Evolutionary conservation across 1,284 basidiomycete species (phyloP), one percentile per base, ranked within the genome.

Genomic region (Microbotryomycetes sp.): DNA sequence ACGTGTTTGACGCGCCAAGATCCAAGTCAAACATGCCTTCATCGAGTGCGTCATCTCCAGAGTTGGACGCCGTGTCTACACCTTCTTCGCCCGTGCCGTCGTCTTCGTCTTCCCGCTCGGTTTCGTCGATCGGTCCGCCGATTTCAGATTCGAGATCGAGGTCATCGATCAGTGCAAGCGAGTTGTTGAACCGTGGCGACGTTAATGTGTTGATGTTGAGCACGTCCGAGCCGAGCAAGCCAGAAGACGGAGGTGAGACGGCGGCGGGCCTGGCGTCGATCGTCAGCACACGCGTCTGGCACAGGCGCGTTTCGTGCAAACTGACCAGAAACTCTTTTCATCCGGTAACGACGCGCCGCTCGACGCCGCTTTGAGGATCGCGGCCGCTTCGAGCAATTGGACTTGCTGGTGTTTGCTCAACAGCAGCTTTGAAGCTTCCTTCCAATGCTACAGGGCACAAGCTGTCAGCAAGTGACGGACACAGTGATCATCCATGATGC

Each of bases 391-490:
- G 54, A 98, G 85, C 59, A 97, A 79, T 74, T 97, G 94, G 1
- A 98, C 94, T 73, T 97, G 94, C 74, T 97, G 93, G 75, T 98
- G 94, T 79, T 97, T 98, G 77, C 86, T 89, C 70, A 97, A 81
- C 59, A 93, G 84, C 72, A 94, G 87, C 76, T 94, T 93, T 70
- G 88, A 91, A 0, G 91, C 90, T 76, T 93, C 91, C 54, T 89
- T 88, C 94, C 94, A 98, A 74, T 97, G 92, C 41, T 67, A 15
- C 28, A 9, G n/a, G 23, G 50, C 9, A 29, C 4, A 2, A 48
- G 13, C 18, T 11, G 7, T 13, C 26, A 23, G 9, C 46, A 18
- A 15, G 26, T 47, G 15, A 4, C 4, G 23, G 47, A 21, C 0
- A 6, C 15, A 3, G 4, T 7, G 23, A 6, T 47, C 27, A 28